Conservation (phyloP, 129 eudicot genomes). For the Silybum marianum region DNA sequence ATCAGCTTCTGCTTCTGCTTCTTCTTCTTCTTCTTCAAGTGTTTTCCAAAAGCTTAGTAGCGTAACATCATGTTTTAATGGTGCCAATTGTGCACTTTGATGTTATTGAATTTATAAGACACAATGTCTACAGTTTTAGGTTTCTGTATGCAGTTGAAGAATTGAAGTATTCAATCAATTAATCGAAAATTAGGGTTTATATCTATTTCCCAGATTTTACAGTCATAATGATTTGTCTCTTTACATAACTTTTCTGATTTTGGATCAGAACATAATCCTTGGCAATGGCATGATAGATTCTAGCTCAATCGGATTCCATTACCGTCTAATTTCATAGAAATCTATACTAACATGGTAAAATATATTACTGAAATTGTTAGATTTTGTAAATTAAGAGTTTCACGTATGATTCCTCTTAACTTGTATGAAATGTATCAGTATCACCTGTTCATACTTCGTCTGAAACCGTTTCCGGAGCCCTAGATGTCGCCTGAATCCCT, state of each 20-base stretch:
- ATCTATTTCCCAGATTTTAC: neutral
- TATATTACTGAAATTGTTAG: neutral
- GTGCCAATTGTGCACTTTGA: constrained; percentile 17
- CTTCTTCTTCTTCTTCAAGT: neutral
- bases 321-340: neutral
- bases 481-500: neutral
- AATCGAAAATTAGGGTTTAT: neutral
- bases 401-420: neutral
- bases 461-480: neutral
- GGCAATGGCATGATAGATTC: neutral
- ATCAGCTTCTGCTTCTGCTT: neutral
- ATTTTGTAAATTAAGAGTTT: neutral
- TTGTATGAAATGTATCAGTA: neutral
- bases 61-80: neutral
- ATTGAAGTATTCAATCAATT: neutral
- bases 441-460: neutral
- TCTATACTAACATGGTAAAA: neutral
- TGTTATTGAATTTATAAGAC: constrained; percentile 1
- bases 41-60: constrained; percentile 9
- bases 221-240: neutral
- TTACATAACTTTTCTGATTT: neutral
- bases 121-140: neutral
- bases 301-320: neutral
- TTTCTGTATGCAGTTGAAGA: constrained; percentile 5
- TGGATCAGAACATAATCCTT: neutral